phyloP scores from a whole-genome alignment of 139 green algal genomes.

The Marvania coccoides region DNA sequence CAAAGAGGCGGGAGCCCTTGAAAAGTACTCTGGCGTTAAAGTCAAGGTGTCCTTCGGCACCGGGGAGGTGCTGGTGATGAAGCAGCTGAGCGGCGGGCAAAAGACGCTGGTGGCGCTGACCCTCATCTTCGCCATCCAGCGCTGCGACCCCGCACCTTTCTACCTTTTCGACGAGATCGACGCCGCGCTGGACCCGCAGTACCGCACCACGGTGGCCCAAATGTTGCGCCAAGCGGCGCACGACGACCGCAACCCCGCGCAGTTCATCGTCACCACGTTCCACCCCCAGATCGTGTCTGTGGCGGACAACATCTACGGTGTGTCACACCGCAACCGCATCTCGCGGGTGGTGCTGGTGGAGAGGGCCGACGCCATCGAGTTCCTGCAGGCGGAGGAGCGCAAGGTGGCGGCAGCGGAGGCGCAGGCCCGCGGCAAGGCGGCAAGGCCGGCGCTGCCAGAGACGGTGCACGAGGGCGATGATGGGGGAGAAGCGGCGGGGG shows the following conservation, averaged over 20 bases:
- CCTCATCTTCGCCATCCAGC: constrained; percentile 97
- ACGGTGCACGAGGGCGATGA: background rate
- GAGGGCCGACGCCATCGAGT: constrained; percentile 63
- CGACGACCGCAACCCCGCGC: constrained; percentile 59
- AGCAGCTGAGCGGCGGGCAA: constrained; percentile 90
- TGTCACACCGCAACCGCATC: constrained; percentile 80
- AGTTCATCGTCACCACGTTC: constrained; percentile 99
- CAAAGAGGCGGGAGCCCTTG: constrained; percentile 16
- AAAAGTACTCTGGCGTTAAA: constrained; percentile 85
- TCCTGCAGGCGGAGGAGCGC: constrained; percentile 56
- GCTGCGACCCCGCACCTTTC: constrained; percentile 96
- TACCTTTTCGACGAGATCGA: constrained; percentile 99
- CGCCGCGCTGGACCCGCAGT: constrained; percentile 93
- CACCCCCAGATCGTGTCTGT: constrained; percentile 83
- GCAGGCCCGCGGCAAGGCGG: background rate
- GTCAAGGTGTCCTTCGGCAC: constrained; percentile 81
- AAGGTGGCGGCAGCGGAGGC: background rate
- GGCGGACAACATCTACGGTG: constrained; percentile 84
- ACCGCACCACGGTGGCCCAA: constrained; percentile 75
- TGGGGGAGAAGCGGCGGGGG: background rate
- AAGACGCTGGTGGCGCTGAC: constrained; percentile 96
- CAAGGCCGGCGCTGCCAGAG: too few species aligned
- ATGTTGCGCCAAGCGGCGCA: constrained; percentile 73
- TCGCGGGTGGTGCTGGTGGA: constrained; percentile 36
- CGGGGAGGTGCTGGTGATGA: constrained; percentile 78